These are phyloP conservation scores for Grosmannia clavigera DNA, from an alignment of 2,329 filamentous ascomycete genomes.

Conservation along the genomic window DNA sequence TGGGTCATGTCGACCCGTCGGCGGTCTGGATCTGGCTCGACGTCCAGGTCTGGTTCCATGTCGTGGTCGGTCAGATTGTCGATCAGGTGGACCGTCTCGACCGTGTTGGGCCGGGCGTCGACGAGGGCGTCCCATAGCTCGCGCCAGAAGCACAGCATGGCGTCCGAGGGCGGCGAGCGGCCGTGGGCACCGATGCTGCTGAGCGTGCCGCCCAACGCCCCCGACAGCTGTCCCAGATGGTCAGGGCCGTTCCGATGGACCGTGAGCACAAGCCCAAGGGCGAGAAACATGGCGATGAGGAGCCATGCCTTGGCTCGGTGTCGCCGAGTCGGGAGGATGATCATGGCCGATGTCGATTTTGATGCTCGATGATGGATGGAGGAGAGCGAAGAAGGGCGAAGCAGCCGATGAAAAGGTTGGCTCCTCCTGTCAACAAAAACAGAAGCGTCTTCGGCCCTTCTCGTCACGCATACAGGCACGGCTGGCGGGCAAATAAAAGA, in stretches of 20 bases:
- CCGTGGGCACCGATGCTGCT: not conserved
- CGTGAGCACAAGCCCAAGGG: not conserved
- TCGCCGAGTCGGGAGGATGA: not conserved
- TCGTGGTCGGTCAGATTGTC: constrained; percentile 4
- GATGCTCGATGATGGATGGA: not conserved
- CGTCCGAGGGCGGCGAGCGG: constrained; percentile 7
- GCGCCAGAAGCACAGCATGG: constrained; percentile 12
- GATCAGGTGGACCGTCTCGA: constrained; percentile 1
- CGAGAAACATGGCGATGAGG: not conserved
- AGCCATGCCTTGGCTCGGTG: not conserved
- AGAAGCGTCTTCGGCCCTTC: not conserved
- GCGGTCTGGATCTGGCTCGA: not conserved
- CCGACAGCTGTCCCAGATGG: not conserved
- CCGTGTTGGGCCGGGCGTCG: constrained; percentile 2
- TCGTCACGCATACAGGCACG: not conserved
- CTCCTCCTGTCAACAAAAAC: not conserved
- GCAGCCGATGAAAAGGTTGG: no score
- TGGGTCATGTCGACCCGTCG: constrained; percentile 4
- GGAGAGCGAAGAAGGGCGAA: not conserved
- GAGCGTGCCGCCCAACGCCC: not conserved
- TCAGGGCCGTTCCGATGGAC: not conserved
- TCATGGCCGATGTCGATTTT: not conserved
- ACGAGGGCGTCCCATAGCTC: constrained; percentile 7
- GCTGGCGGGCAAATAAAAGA: not conserved
- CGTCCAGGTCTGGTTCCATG: constrained; percentile 1